phyloP scores from a whole-genome alignment of 1,139 yeast genomes.

The Pichia sp. region DNA sequence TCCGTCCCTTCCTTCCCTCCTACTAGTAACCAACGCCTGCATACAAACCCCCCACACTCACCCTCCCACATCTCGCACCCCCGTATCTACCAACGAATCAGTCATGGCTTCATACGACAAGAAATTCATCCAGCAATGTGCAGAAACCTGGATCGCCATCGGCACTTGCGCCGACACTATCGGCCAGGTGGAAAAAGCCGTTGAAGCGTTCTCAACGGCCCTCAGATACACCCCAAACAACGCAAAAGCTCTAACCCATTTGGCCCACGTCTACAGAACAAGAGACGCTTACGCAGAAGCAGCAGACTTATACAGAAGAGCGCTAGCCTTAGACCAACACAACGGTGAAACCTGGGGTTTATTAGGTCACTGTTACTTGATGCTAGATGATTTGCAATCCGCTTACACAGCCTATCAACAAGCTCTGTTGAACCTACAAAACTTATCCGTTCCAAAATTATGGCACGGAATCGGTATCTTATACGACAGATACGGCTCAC shows the following conservation, averaged over 20 bases:
- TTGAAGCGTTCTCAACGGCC: conserved; percentile 88
- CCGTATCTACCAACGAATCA: too few relatives aligned
- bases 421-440: conserved; percentile 85
- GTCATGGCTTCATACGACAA: conserved; percentile 22
- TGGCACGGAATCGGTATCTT: conserved; percentile 99
- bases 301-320: conserved; percentile 88
- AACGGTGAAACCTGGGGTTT: conserved; percentile 98
- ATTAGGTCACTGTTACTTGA: conserved; percentile 92
- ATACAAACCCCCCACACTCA: too few relatives aligned
- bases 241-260: conserved; percentile 77
- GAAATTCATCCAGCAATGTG: conserved; percentile 60
- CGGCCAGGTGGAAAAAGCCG: conserved; percentile 88
- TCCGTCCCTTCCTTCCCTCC: too few relatives aligned
- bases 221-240: conserved; percentile 83
- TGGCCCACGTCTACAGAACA: conserved; percentile 87
- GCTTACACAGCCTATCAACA: conserved; percentile 97
- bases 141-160: conserved; percentile 91
- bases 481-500: conserved; percentile 92
- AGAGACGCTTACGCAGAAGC: conserved; percentile 92
- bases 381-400: conserved; percentile 94
- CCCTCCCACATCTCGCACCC: too few relatives aligned
- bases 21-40: too few relatives aligned
- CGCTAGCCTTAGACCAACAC: conserved; percentile 76
- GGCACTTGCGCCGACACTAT: conserved; percentile 89
- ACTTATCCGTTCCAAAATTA: conserved; percentile 92